These are phyloP conservation scores for Gossypium turneri DNA, from an alignment of 345 rosid genomes.

Conservation along the genomic window DNA sequence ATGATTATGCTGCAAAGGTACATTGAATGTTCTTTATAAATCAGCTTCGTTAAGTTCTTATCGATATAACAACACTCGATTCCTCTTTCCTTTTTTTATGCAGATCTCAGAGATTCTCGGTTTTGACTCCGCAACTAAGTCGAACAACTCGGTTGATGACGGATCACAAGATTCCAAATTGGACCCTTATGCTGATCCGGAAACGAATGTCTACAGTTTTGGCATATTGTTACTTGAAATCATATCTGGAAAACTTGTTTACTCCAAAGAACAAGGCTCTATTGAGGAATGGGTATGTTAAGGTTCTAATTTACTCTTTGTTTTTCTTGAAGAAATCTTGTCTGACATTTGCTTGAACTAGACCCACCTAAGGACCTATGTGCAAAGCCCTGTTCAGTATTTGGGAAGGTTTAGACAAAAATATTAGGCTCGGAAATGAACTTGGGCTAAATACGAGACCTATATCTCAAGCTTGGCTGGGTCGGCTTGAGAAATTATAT, in stretches of 20 bases:
- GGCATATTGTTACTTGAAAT: slow-evolving; percentile 81
- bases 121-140: slow-evolving; percentile 20
- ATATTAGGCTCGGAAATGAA: no score
- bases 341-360: no score
- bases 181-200: slow-evolving; percentile 45
- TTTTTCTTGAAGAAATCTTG: neutral
- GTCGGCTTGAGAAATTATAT: no score
- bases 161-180: slow-evolving; percentile 39
- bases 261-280: slow-evolving; percentile 61
- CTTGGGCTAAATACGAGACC: no score
- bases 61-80: neutral
- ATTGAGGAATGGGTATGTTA: slow-evolving; percentile 71
- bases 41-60: neutral
- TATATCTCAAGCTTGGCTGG: no score
- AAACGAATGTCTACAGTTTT: slow-evolving; percentile 64
- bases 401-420: no score
- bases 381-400: no score
- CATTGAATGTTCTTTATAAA: neutral
- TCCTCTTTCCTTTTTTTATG: neutral
- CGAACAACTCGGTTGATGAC: slow-evolving; percentile 32
- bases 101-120: slow-evolving; percentile 60
- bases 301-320: neutral
- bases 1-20: slow-evolving; percentile 97
- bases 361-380: no score
- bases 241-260: slow-evolving; percentile 71